A percentile compares a stretch with the other conserved stretches of the same genome.
phyloP scores from a whole-genome alignment of 1,284 basidiomycete species.

The Marasmius sp. region DNA sequence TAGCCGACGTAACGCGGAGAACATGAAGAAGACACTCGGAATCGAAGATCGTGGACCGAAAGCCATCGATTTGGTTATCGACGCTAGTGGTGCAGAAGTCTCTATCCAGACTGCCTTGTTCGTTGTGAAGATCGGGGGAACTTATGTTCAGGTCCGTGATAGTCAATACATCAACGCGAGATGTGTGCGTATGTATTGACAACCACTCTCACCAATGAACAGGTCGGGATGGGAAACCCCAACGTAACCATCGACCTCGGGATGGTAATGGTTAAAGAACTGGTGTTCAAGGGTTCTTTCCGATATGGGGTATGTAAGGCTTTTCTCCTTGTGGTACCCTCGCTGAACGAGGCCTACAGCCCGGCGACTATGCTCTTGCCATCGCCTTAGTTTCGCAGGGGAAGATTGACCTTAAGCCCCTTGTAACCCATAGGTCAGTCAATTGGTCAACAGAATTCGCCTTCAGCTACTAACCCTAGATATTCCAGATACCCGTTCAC shows the following conservation, averaged over 20 bases:
- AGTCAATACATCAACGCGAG: background rate
- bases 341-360: slow-evolving; percentile 36
- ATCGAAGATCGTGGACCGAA: slow-evolving; percentile 60
- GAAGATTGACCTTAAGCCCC: slow-evolving; percentile 82
- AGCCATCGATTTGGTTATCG: slow-evolving; percentile 72
- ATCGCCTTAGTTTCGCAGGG: slow-evolving; percentile 80
- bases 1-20: slow-evolving; percentile 64
- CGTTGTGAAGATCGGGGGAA: slow-evolving; percentile 73
- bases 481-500: slow-evolving; percentile 67
- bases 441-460: background rate
- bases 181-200: background rate
- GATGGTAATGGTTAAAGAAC: slow-evolving; percentile 69
- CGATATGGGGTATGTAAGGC: slow-evolving; percentile 68
- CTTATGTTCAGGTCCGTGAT: slow-evolving; percentile 58
- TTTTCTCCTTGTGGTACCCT: slow-evolving; percentile 1
- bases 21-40: slow-evolving; percentile 56
- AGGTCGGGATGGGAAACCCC: slow-evolving; percentile 77
- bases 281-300: slow-evolving; percentile 85
- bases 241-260: slow-evolving; percentile 65
- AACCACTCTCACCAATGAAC: slow-evolving; percentile 2
- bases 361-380: slow-evolving; percentile 84
- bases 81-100: slow-evolving; percentile 88
- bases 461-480: background rate
- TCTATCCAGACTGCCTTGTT: slow-evolving; percentile 84
- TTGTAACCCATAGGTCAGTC: slow-evolving; percentile 80